A percentile compares a stretch with the other conserved stretches of the same genome.
These are phyloP conservation scores for Rubia peregrina DNA, from an alignment of 305 asterid species.

Conservation along the genomic window DNA sequence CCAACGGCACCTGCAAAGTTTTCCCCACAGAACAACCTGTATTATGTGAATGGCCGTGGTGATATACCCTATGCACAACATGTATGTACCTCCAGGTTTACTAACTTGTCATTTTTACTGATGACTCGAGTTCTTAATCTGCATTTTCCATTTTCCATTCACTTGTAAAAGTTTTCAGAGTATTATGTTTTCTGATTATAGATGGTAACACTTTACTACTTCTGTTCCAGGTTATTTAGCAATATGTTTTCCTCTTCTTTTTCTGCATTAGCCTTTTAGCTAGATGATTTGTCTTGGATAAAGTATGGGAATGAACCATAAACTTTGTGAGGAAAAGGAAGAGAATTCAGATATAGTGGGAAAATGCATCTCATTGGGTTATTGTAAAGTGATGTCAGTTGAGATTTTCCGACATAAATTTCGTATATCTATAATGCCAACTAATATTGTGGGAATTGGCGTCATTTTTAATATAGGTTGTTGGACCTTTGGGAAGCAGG, in stretches of 20 bases:
- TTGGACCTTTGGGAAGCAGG: constrained; percentile 30
- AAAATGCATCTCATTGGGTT: not conserved
- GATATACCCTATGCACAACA: constrained; percentile 47
- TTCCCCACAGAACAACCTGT: constrained; percentile 34
- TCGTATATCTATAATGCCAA: not conserved
- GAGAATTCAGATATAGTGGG: not conserved
- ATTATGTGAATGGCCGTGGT: constrained; percentile 39
- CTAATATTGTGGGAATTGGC: not conserved
- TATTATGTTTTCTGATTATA: not conserved
- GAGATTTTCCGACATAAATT: not conserved
- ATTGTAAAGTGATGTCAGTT: not conserved
- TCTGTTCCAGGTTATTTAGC: not conserved
- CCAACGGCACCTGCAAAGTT: constrained; percentile 51
- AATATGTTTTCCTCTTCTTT: not conserved
- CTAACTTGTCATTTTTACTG: not conserved
- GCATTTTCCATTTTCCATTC: not conserved
- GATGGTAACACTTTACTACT: not conserved
- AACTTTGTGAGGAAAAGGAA: not conserved
- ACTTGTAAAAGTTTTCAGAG: not conserved
- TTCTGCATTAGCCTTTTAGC: not conserved
- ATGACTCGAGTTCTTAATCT: not conserved
- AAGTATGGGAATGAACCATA: not conserved
- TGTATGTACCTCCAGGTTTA: constrained; percentile 30
- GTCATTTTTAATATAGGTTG: constrained; percentile 20
- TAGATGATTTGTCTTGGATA: not conserved